A percentile compares a stretch with the other conserved stretches of the same genome.
Conservation (phyloP, 306 rosid species). For the Potentilla sterilis region DNA sequence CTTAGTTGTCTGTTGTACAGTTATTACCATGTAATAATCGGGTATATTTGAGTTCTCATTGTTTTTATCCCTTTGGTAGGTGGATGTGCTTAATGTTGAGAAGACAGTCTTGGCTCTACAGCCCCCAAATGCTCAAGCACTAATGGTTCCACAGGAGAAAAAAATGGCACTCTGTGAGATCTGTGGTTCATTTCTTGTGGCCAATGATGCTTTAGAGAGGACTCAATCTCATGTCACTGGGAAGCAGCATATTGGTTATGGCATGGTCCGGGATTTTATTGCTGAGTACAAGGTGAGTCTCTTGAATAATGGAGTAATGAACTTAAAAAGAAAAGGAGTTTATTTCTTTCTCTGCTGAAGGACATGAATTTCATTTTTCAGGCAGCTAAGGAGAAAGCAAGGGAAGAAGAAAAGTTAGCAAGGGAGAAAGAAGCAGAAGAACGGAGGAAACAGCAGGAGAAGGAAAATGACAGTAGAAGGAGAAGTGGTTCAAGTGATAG, state of each 20-base stretch:
- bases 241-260: slow-evolving; percentile 99
- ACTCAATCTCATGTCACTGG: slow-evolving; percentile 95
- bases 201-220: slow-evolving; percentile 98
- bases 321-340: background rate
- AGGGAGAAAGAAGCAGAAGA: slow-evolving; percentile 91
- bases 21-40: slow-evolving; percentile 1
- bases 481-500: slow-evolving; percentile 74
- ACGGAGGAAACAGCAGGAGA: slow-evolving; percentile 79
- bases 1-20: background rate
- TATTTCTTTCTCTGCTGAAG: slow-evolving; percentile 8
- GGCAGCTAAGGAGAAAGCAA: slow-evolving; percentile 78
- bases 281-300: slow-evolving; percentile 66
- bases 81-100: slow-evolving; percentile 82
- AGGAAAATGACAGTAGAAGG: slow-evolving; percentile 60
- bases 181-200: slow-evolving; percentile 98
- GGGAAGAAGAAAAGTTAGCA: slow-evolving; percentile 76
- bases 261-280: slow-evolving; percentile 96
- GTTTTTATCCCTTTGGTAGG: slow-evolving; percentile 44
- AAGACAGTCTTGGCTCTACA: slow-evolving; percentile 74
- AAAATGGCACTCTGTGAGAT: slow-evolving; percentile 98
- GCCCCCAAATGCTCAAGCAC: slow-evolving; percentile 67
- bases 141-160: slow-evolving; percentile 90
- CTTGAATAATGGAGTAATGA: slow-evolving; percentile 16
- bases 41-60: slow-evolving; percentile 15
- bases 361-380: slow-evolving; percentile 35